Base-by-base conservation (phyloP, 2,329 filamentous ascomycete species). In the Calycina marina region DNA sequence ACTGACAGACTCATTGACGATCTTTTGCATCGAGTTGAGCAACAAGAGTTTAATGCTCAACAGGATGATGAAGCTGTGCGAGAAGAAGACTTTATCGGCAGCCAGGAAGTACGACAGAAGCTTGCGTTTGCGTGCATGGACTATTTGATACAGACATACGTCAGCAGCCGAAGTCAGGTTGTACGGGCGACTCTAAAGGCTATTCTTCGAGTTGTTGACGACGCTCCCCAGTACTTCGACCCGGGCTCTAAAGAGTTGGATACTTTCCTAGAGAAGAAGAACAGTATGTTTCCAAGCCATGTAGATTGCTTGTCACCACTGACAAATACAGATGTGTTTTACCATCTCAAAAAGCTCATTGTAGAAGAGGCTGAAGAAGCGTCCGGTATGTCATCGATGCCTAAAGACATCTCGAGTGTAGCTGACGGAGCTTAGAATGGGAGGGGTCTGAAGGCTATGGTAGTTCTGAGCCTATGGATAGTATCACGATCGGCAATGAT, bases 401-500 rank as follows among this genome's bases (percentile, higher is more conserved):
- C 9, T n/a, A 22, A 22, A 22, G 20, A 22, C n/a, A n/a, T 14
- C 5, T 13, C n/a, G 13, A 16, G 11, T 14, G 3, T 28, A 13
- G 14, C 30, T 40, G 28, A 40, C 10, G 6, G n/a, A 17, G 12
- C 11, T 30, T 28, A 53, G 50, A 52, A 26, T 54, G 51, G 51
- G 48, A 47, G n/a, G 45, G 40, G 12, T 52, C 51, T 11, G 50
- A 53, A 25, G 49, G 48, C 14, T 50, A 52, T 43, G 63, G 51
- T 28, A 71, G 68, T 29, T 72, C 68, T 5, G 68, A 71, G 18
- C 61, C 60, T 35, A 57, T 67, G 48, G 67, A 69, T 35, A 61
- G 61, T 40, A 49, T 67, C 32, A 56, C 58, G 25, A 59, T 60
- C 40, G 50, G 55, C 27, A 52, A 55, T 30, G 53, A 50, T 31